phyloP scores from a whole-genome alignment of 73 alveolate genomes.

The Effrenium voratum region DNA sequence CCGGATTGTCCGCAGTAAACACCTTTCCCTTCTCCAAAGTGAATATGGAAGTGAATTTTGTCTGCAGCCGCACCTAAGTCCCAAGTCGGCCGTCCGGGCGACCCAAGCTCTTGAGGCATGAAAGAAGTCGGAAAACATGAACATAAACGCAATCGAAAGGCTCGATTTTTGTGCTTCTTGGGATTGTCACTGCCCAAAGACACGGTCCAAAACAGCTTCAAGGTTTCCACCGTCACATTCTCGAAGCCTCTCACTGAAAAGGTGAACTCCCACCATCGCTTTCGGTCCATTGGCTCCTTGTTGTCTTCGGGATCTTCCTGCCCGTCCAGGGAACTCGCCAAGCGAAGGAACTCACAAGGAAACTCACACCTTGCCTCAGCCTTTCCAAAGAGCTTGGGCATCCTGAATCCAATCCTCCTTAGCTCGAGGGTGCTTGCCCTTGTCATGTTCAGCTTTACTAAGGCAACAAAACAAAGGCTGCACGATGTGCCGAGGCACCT shows the following conservation, averaged over 20 bases:
- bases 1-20: constrained; percentile 70
- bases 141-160: not conserved
- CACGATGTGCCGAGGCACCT: too few species aligned
- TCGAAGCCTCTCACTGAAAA: constrained; percentile 72
- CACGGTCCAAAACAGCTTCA: constrained; percentile 71
- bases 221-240: constrained; percentile 68
- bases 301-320: constrained; percentile 64
- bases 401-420: constrained; percentile 49
- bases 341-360: not conserved
- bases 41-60: constrained; percentile 38
- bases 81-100: not conserved
- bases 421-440: not conserved
- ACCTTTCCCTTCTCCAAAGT: constrained; percentile 76
- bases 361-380: constrained; percentile 19
- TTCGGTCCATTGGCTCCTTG: constrained; percentile 79
- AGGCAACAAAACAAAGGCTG: too few species aligned
- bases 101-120: not conserved
- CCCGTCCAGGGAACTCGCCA: not conserved
- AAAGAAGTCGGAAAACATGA: not conserved
- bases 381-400: constrained; percentile 62
- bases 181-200: constrained; percentile 84
- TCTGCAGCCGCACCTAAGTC: constrained; percentile 55
- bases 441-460: too few species aligned
- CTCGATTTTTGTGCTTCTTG: constrained; percentile 83
- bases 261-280: constrained; percentile 80